Percentiles rank a stretch among this genome's conserved stretches.
Evolutionary conservation across 352 stramenopile genomes (phyloP).

Genomic region (Globisporangium echinulatum): DNA sequence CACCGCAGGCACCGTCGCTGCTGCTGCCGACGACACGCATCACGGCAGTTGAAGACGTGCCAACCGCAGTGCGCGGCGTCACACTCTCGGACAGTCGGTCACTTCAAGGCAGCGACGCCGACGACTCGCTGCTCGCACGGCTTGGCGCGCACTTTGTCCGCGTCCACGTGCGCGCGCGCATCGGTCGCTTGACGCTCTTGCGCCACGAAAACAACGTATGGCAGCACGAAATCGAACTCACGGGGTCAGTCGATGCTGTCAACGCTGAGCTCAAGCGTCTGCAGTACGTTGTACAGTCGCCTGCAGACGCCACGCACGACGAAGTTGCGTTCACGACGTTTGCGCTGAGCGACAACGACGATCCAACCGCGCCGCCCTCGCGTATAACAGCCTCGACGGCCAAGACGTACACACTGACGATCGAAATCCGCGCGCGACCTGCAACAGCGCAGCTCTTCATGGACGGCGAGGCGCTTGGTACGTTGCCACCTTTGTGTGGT

Average conservation of each 20-base stretch:
- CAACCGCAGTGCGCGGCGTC: conserved; percentile 9
- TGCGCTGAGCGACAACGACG: background rate
- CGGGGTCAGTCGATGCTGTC: conserved; percentile 1
- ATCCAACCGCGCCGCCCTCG: background rate
- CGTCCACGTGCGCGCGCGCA: conserved; percentile 1
- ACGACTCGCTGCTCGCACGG: background rate
- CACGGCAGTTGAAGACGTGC: conserved; percentile 1
- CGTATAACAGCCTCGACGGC: background rate
- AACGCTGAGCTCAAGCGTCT: conserved; percentile 7
- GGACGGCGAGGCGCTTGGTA: background rate
- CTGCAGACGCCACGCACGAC: background rate
- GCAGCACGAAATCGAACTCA: conserved; percentile 6
- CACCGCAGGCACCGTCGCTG: conserved; percentile 3
- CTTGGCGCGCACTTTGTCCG: background rate
- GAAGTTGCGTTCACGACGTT: conserved; percentile 6
- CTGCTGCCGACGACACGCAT: conserved; percentile 4
- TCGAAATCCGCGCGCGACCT: conserved; percentile 4
- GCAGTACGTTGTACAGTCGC: conserved; percentile 1
- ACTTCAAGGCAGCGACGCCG: background rate
- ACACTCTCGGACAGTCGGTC: background rate
- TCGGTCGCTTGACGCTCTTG: conserved; percentile 7
- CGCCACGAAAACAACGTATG: background rate
- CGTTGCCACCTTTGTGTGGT: background rate
- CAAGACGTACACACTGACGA: background rate
- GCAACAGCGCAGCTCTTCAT: conserved; percentile 1